Evolutionary conservation across 2,329 filamentous ascomycete genomes (phyloP).

Genomic region (Graphilbum fragrans): DNA sequence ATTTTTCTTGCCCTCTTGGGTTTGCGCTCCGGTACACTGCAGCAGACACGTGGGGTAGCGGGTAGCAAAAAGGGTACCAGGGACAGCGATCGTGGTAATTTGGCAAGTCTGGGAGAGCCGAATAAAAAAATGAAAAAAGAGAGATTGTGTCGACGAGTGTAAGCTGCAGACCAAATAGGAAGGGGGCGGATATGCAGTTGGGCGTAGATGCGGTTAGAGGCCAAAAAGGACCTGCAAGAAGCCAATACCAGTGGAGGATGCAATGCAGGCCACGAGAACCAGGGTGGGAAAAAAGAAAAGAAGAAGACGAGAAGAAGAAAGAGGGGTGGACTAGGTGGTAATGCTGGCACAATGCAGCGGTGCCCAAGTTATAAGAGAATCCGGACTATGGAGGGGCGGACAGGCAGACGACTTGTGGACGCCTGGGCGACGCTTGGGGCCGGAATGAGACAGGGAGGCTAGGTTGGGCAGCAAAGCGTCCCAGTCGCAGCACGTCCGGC

Average conservation of each 20-base stretch:
- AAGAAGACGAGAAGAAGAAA: slow-evolving; percentile 11
- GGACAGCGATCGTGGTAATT: neutral
- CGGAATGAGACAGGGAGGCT: neutral
- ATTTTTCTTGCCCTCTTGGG: neutral
- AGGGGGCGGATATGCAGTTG: too few relatives aligned
- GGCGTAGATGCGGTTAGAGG: too few relatives aligned
- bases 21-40: slow-evolving; percentile 2
- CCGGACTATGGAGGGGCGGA: slow-evolving; percentile 4
- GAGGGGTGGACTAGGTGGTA: slow-evolving; percentile 2
- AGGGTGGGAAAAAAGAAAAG: neutral
- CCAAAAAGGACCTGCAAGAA: too few relatives aligned
- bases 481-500: neutral
- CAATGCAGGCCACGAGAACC: too few relatives aligned
- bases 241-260: slow-evolving; percentile 3
- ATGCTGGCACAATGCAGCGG: slow-evolving; percentile 14
- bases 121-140: too few relatives aligned
- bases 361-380: slow-evolving; percentile 18
- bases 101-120: too few relatives aligned
- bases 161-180: too few relatives aligned
- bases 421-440: neutral
- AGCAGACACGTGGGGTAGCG: slow-evolving; percentile 1
- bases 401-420: neutral
- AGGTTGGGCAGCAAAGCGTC: neutral
- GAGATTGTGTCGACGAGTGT: too few relatives aligned
- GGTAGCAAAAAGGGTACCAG: too few relatives aligned